A percentile compares a stretch with the other conserved stretches of the same genome.
Evolutionary conservation across 2,329 filamentous ascomycete genomes (phyloP).

Genomic region (Fusarium caatingaense): DNA sequence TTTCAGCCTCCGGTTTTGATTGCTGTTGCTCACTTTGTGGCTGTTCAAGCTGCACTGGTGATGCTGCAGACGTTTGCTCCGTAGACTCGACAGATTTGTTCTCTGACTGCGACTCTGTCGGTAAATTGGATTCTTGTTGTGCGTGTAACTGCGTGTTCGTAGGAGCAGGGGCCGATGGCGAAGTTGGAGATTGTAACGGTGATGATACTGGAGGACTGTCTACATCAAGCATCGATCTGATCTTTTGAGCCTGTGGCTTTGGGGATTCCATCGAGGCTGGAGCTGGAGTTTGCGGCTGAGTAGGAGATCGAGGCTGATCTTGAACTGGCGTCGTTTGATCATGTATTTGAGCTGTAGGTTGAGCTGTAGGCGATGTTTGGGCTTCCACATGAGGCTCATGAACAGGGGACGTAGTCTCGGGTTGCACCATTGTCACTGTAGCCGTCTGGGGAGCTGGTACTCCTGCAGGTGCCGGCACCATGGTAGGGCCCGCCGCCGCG

Average conservation of each 20-base stretch:
- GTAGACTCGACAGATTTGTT: slow-evolving; percentile 7
- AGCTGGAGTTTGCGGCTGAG: neutral
- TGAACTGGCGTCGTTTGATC: slow-evolving; percentile 3
- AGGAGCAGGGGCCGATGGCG: neutral
- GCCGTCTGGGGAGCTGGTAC: slow-evolving; percentile 18
- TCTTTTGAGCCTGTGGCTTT: slow-evolving; percentile 19
- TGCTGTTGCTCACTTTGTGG: slow-evolving; percentile 18
- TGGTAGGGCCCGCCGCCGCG: slow-evolving; percentile 9
- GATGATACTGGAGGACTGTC: slow-evolving; percentile 7
- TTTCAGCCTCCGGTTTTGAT: slow-evolving; percentile 16
- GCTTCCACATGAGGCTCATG: slow-evolving; percentile 10
- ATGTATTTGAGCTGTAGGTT: slow-evolving; percentile 7
- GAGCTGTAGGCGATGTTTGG: slow-evolving; percentile 9
- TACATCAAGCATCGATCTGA: slow-evolving; percentile 30
- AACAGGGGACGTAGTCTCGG: slow-evolving; percentile 11
- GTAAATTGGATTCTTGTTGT: neutral
- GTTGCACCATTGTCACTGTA: slow-evolving; percentile 23
- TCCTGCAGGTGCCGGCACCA: neutral
- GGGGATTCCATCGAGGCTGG: neutral
- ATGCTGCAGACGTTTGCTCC: slow-evolving; percentile 10
- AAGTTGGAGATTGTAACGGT: neutral
- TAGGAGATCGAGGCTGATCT: neutral
- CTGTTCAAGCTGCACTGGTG: slow-evolving; percentile 5
- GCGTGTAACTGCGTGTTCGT: slow-evolving; percentile 11
- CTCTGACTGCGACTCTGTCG: slow-evolving; percentile 13